phyloP scores from a whole-genome alignment of 768 basidiomycete genomes.

The Boletus pseudo-olivaceus region DNA sequence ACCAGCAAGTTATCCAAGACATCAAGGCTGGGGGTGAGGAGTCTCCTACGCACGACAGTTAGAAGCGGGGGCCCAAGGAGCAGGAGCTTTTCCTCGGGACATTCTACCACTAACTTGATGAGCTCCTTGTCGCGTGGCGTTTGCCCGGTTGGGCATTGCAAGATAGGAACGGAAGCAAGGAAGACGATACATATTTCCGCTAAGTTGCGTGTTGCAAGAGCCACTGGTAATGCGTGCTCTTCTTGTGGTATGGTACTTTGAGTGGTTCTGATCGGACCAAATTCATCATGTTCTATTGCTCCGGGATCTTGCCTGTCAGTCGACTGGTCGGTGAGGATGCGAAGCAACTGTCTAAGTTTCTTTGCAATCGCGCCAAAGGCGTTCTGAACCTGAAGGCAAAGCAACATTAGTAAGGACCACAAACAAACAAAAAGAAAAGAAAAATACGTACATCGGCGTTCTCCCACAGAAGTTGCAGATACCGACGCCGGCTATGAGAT shows the following conservation, averaged over 20 bases:
- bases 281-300: conserved; percentile 51
- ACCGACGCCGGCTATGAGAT: conserved; percentile 26
- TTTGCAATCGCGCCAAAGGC: conserved; percentile 31
- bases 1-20: conserved; percentile 53
- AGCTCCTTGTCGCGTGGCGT: conserved; percentile 62
- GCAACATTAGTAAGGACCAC: background rate
- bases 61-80: conserved; percentile 56
- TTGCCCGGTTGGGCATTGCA: conserved; percentile 58
- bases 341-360: conserved; percentile 42
- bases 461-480: conserved; percentile 64
- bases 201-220: conserved; percentile 33
- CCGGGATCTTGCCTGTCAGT: conserved; percentile 22
- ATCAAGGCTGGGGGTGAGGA: conserved; percentile 49
- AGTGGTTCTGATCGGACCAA: conserved; percentile 49
- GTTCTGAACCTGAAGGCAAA: conserved; percentile 49
- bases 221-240: conserved; percentile 27
- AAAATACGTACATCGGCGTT: conserved; percentile 56
- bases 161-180: conserved; percentile 57
- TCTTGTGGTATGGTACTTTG: conserved; percentile 30
- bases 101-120: conserved; percentile 47
- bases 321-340: conserved; percentile 27
- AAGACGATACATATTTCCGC: conserved; percentile 56
- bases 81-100: conserved; percentile 53
- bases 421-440: background rate
- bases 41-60: conserved; percentile 49